Base-by-base conservation (phyloP, 495 filamentous ascomycete genomes). In the Annulohypoxylon maeteangense region DNA sequence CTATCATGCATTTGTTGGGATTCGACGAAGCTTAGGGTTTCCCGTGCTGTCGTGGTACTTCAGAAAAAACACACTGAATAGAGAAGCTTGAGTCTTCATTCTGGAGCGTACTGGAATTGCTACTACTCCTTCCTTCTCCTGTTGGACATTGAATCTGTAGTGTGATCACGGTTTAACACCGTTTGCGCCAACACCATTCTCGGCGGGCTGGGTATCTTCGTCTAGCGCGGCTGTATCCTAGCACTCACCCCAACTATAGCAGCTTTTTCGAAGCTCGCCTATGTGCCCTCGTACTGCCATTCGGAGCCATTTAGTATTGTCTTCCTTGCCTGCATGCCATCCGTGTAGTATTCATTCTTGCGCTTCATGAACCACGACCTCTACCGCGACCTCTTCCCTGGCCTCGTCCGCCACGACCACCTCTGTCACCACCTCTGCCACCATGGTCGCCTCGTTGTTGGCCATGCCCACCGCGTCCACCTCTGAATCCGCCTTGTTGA, bases 381-480 rank as follows among this genome's bases (percentile, higher is more conserved):
- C 85, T 74, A 1, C 88, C 88, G 32, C 89, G 78, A 20, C 85
- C 83, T 25, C 86, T 78, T 16, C 84, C 84, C 71, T 88, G 84
- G 1, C 88, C 82, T 47, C 88, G 78, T 23, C 85, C 80, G 54
- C 84, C 81, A 31, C 83, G 71, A n/a, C 83, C 79, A 69, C 82
- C 75, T 66, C 78, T 78, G n/a, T 83, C 78, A 55, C 82, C 83
- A 23, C 88, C 85, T 70, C 87, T 78, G 36, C 89, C 87, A 53
- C 88, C 84, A 62, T 88, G 82, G 70, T 90, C 90, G 27, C 90
- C 89, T 67, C 93, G 84, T 58, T 88, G 81, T 57, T 83, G 82
- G 62, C 82, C 81, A 20, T 77, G 74, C 10, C 90, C 91, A 47
- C 92, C 92, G 27, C 93, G 88, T 44, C 89, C 89, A 20, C 92